Conservation (phyloP, 306 rosid species). For the Neltuma alba region DNA sequence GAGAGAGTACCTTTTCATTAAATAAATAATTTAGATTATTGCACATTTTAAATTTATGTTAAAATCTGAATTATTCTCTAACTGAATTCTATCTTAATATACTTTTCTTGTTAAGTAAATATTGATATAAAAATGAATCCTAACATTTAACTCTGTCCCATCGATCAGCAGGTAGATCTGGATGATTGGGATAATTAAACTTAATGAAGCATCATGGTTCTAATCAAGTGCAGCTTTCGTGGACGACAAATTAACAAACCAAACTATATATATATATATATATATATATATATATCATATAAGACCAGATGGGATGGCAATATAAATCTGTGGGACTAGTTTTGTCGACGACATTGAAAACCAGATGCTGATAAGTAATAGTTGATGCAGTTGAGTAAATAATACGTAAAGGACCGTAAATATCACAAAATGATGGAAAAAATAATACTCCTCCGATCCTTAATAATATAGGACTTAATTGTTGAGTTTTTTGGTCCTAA, state of each 20-base stretch:
- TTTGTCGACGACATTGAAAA: constrained; percentile 10
- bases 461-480: too few relatives aligned
- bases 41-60: neutral
- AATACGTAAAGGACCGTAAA: constrained; percentile 18
- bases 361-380: neutral
- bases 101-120: neutral
- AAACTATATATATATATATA: neutral
- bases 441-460: too few relatives aligned
- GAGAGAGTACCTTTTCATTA: neutral
- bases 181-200: neutral
- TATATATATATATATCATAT: neutral
- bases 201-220: constrained; percentile 25
- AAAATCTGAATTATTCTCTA: neutral
- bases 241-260: constrained; percentile 25
- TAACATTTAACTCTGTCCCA: neutral
- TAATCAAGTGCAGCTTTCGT: constrained; percentile 32
- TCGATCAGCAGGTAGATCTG: neutral
- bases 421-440: neutral
- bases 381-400: neutral
- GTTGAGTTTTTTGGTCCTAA: too few relatives aligned
- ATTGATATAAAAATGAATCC: neutral
- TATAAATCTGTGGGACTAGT: constrained; percentile 26
- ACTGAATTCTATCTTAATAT: neutral
- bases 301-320: neutral
- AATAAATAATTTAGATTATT: too few relatives aligned